Conservation (phyloP, 306 rosid genomes). For the Leucaena leucocephala region DNA sequence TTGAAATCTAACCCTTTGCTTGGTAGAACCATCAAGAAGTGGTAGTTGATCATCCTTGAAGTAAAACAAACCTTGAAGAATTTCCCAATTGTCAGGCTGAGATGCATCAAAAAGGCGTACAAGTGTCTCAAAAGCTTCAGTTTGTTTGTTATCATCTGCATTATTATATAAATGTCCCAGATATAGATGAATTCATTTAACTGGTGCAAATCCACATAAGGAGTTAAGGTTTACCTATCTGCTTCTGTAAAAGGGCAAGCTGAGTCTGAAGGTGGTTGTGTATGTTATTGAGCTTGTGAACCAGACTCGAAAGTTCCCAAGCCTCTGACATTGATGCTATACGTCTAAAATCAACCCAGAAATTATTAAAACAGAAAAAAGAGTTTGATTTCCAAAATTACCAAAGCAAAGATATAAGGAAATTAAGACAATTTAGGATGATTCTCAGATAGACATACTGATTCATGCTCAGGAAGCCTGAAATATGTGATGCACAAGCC, state of each 20-base stretch:
- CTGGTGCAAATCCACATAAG: neutral
- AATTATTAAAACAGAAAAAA: neutral
- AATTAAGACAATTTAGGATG: neutral
- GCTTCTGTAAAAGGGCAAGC: conserved; percentile 48
- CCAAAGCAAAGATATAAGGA: neutral
- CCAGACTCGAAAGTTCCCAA: conserved; percentile 74
- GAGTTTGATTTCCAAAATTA: neutral
- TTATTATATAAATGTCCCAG: conserved; percentile 19
- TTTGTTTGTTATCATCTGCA: conserved; percentile 57
- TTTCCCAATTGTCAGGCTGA: conserved; percentile 55
- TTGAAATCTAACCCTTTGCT: conserved; percentile 51
- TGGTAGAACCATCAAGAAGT: conserved; percentile 53
- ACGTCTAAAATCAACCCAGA: neutral
- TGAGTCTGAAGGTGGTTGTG: conserved; percentile 49
- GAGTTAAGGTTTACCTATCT: conserved; percentile 41
- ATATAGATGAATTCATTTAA: neutral
- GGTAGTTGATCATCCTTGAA: conserved; percentile 50
- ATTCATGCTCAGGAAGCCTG: conserved; percentile 38
- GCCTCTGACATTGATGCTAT: conserved; percentile 42
- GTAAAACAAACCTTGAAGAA: conserved; percentile 51
- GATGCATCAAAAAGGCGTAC: conserved; percentile 40
- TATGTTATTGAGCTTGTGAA: conserved; percentile 53
- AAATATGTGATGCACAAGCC: conserved; percentile 53
- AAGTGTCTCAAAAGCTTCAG: conserved; percentile 45
- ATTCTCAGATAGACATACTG: conserved; percentile 2